Base-by-base conservation (phyloP, 345 rosid species). In the Camelina sativa region DNA sequence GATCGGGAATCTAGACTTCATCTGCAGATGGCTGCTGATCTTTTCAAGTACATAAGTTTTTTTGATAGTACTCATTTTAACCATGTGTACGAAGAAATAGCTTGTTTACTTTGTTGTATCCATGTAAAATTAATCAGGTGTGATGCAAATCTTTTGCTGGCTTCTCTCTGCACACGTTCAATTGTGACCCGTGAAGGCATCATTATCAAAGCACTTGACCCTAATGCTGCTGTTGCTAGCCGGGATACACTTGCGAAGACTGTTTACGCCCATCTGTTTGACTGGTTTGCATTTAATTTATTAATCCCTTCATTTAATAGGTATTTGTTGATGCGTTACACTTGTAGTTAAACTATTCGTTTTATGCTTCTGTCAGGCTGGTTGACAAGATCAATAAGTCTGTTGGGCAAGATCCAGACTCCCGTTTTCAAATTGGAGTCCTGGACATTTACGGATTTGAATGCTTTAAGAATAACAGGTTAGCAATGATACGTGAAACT, bases 391-490 rank as follows among this genome's bases (percentile, higher is more conserved):
- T 95, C 72, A 95, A 95, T 77, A 85, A 70, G 62, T 92, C 99
- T 50, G 97, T 92, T 67, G 97, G 97, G 78, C 99, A 95, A 83
- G 99, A 95, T 77, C 80, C 71, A 47, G 73, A 85, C 64, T 91
- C 99, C 15, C 74, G 59, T 77, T 69, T 85, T 19, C 96, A 88
- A 83, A 90, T 95, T 77, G 97, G 99, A 70, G 95, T 95, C 62
- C 80, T 95, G 82, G 99, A 95, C 85, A 95, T 95, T 73, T 95
- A 95, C 79, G 99, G 99, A 62, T 95, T 95, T 82, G 99, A 95
- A 74, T 90, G 99, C 84, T 95, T 95, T 68, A 87, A 85, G 70
- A 79, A 82, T 80, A 95, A 95, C 70, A 95, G 99, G 99, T 95
- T 74, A 67, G 51, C 17, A 17, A 56, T 66, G 40, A 12, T 69